A percentile compares a stretch with the other conserved stretches of the same genome.
Evolutionary conservation across 345 rosid genomes (phyloP).

Genomic region (Alliaria petiolata): DNA sequence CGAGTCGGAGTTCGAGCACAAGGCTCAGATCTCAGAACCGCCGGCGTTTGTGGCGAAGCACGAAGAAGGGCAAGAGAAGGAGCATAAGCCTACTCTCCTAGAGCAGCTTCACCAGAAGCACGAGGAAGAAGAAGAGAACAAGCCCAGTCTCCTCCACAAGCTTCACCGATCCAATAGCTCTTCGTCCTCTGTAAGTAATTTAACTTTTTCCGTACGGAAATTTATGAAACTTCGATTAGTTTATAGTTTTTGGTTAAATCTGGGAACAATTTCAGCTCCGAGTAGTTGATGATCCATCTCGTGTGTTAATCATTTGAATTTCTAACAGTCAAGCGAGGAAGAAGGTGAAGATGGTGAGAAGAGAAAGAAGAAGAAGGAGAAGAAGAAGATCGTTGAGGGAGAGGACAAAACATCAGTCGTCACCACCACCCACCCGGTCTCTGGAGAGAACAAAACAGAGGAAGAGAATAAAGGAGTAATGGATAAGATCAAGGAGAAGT

Average conservation of each 20-base stretch:
- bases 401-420: not conserved
- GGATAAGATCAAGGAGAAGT: slow-evolving; percentile 63
- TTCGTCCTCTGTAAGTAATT: slow-evolving; percentile 82
- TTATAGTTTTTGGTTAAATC: not conserved
- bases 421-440: too few relatives aligned
- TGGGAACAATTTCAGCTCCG: too few relatives aligned
- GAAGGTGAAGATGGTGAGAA: slow-evolving; percentile 56
- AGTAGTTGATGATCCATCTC: not conserved
- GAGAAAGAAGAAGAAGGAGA: slow-evolving; percentile 40
- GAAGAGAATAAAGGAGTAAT: slow-evolving; percentile 67
- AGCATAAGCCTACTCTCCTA: slow-evolving; percentile 30
- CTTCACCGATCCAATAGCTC: slow-evolving; percentile 69
- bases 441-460: not conserved
- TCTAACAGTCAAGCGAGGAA: slow-evolving; percentile 63
- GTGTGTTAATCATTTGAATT: not conserved
- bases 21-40: slow-evolving; percentile 51
- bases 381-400: slow-evolving; percentile 31
- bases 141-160: slow-evolving; percentile 51
- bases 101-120: slow-evolving; percentile 55
- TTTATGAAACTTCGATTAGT: not conserved
- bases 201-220: not conserved
- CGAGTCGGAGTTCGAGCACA: slow-evolving; percentile 56
- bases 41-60: slow-evolving; percentile 17
- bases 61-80: slow-evolving; percentile 1
- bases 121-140: slow-evolving; percentile 46